Base-by-base conservation (phyloP, 2,329 filamentous ascomycete genomes). In the Neonectria ditissima region DNA sequence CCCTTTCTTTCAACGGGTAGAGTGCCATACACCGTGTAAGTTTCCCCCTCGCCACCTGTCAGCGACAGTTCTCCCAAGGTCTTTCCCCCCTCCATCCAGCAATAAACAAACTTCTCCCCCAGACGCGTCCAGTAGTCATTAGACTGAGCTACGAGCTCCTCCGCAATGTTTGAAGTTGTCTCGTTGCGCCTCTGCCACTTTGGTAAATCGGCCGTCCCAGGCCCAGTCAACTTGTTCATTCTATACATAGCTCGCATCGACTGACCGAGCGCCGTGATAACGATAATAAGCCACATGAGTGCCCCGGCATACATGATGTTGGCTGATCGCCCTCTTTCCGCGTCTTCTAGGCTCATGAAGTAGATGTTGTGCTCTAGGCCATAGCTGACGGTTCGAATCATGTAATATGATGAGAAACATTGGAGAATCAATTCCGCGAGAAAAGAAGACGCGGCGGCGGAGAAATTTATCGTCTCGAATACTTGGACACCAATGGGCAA, bases 301-400 rank as follows among this genome's bases (percentile, higher is more conserved):
- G 64, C 64, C 18, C 64, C 64, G 2, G 11, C 10, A 45, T 67
- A 67, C 60, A 67, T 58, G 0, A 67, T 6, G 4, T 3, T 22
- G 8, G 65, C 60, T n/a, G 45, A 20, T 11, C 47, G 22, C 18
- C 44, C 50, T 18, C 9, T 30, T 20, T 53, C 20, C 20, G 22
- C 56, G 5, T 8, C 16, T 6, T 20, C 14, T 5, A 67, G 28
- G 5, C 30, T 32, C 1, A 41, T 44, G 1, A 55, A 34, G 32
- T 68, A 60, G 5, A 68, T 62, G 2, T 24, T 6, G 3, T 69
- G 53, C 8, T 14, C 3, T 1, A 39, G 26, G 2, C 65, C 67
- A 22, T 61, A 62, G 2, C 26, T 43, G 1, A 64, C 39, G 0
- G 53, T 57, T 1, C 3, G 3, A 4, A 41, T 9, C 62, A 69